Evolutionary conservation across 768 basidiomycete species (phyloP), one percentile per base, ranked within the genome.

Genomic region (Calocybe gangraenosa): DNA sequence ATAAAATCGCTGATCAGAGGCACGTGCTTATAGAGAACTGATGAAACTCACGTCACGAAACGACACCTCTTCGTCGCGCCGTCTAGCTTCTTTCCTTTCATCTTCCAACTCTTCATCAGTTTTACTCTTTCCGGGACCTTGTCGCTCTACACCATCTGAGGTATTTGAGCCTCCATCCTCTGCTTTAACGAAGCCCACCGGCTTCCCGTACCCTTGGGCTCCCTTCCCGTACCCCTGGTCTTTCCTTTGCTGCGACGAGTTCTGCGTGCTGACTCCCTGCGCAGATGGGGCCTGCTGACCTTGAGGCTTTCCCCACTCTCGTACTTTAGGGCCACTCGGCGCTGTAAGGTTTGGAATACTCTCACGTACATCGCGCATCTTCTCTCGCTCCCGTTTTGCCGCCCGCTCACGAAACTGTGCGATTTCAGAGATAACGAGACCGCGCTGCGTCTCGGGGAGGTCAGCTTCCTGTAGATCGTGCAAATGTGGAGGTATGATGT

Each of bases 391-490:
- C 28, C 87, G 72, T 65, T 93, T 94, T 7, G 91, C 92, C 0
- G 93, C 90, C 17, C 90, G 82, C 66, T 97, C 93, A 47, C 96
- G 81, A 65, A 99, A 99, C 55, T 92, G 85, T 0, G 93, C 92
- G 49, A 99, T 99, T 61, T 97, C 93, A 22, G 89, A 91, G 50
- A 97, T 89, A 49, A 98, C 93, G 43, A 93, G 83, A 4, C 88
- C 92, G 28, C 95, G 86, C 51, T 78, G 81, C 0, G 90, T 90
- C 68, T 99, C 96, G 18, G 96, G 95, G 34, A 99, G 78, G 60
- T 99, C 96, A 42, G 92, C 90, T 68, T 96, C 93, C 60, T 92
- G 88, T 34, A 99, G 75, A 66, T 98, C 96, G 65, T 92, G 91
- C 15, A 98, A 76, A 67, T 99, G 96, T n/a, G 91, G 89, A 19